A percentile compares a stretch with the other conserved stretches of the same genome.
Conservation (phyloP, 2,329 filamentous ascomycete species). For the Ceratocystis lukuohia region DNA sequence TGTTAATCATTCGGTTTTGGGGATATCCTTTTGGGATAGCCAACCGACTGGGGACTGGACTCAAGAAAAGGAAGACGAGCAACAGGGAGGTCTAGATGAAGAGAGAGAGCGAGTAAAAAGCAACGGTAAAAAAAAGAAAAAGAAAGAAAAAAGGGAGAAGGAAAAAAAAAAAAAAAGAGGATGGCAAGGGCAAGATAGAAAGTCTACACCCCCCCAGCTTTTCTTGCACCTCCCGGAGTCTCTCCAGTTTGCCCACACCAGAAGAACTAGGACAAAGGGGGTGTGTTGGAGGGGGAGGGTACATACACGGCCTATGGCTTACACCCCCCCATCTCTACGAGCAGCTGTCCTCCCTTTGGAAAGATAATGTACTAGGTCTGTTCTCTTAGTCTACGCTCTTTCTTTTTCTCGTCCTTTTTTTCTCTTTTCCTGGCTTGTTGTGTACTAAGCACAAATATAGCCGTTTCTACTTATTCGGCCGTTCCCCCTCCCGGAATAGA, state of each 20-base stretch:
- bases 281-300: not conserved
- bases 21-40: not conserved
- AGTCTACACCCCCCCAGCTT: not conserved
- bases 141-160: not conserved
- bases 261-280: not conserved
- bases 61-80: not conserved
- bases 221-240: slow-evolving; percentile 5
- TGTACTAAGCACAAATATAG: not conserved
- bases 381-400: not conserved
- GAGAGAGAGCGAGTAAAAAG: not conserved
- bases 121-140: not conserved
- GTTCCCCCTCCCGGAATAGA: slow-evolving; percentile 8
- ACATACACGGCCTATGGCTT: not conserved
- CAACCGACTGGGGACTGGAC: not conserved
- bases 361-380: not conserved
- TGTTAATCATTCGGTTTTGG: not conserved
- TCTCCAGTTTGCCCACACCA: not conserved
- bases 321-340: not conserved
- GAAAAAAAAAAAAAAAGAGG: not conserved
- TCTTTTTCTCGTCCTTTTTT: not conserved
- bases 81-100: not conserved
- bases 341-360: not conserved
- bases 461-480: slow-evolving; percentile 9
- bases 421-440: not conserved
- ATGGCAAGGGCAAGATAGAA: not conserved